Evolutionary conservation across 352 stramenopile species (phyloP), one percentile per base, ranked within the genome.

Genomic region (Pythium myriotylum): DNA sequence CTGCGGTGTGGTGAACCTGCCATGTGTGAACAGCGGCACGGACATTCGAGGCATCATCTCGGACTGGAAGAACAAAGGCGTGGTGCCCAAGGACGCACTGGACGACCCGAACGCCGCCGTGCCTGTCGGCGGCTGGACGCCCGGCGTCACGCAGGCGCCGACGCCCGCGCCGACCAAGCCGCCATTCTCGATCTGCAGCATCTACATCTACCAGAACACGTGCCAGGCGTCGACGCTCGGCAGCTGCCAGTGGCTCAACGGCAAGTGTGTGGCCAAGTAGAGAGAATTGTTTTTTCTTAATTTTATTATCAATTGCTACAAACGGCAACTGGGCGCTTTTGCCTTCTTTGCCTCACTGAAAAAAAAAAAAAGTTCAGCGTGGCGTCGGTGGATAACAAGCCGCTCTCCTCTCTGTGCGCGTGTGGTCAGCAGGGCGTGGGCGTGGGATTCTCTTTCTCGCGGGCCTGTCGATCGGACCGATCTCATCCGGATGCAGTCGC

Each of bases 11-110:
- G 23, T 51, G n/a, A 35, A 14, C 1, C 27, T 52, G 33, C 47
- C 46, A 24, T 64, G 55, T 19, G 51, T 50, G 9, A 68, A 68
- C 54, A 64, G 37, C 24, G 61, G 35, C n/a, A 64, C 40, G 14
- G 55, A 64, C 46, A 55, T 64, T 29, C 51, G 48, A 16, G 49
- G 35, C 0, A 47, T 64, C 46, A 54, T 68, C 40, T 51, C 13
- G 7, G 54, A 64, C 22, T 39, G 63, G 19, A 39, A 55, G 40
- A 32, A 16, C 26, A 63, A 64, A 39, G 41, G 50, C 24, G 54
- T 59, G 9, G 19, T 64, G 32, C 61, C 54, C 17, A 33, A 33
- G 32, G 54, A 68, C 33, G 53, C 61, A 7, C 35, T 68, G 1
- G 61, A 62, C 48, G 54, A 59, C 48, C 40, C 51, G 19, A 39